phyloP scores from a whole-genome alignment of 768 basidiomycete genomes.

The Lactarius hatsudake region DNA sequence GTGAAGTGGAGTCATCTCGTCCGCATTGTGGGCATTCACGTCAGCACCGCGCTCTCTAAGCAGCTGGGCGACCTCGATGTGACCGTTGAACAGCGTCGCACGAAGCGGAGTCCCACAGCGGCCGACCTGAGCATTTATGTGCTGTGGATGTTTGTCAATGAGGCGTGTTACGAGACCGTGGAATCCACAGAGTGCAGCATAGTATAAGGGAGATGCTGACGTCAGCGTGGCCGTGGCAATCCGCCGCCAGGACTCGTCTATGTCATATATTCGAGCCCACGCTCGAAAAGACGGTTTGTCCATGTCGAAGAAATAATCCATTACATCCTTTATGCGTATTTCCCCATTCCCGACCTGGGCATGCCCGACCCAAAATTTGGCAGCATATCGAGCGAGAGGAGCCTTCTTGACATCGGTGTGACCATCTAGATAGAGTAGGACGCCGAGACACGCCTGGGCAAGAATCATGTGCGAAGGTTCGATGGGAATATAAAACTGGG shows the following conservation, averaged over 20 bases:
- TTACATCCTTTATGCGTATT: not conserved
- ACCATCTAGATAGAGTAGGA: too few relatives aligned
- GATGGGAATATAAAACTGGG: too few relatives aligned
- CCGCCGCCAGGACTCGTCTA: too few relatives aligned
- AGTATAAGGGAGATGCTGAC: too few relatives aligned
- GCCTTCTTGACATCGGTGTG: too few relatives aligned
- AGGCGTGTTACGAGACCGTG: too few relatives aligned
- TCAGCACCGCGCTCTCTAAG: not conserved
- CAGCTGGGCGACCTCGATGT: not conserved
- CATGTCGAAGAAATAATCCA: not conserved
- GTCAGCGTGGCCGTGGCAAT: too few relatives aligned
- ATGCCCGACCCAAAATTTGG: not conserved
- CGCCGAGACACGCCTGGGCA: too few relatives aligned
- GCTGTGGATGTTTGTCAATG: not conserved
- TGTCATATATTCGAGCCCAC: not conserved
- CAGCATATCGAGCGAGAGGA: too few relatives aligned
- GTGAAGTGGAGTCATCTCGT: too few relatives aligned
- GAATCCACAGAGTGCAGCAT: too few relatives aligned
- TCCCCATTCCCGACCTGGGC: not conserved
- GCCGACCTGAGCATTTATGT: not conserved
- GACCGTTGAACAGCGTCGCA: not conserved
- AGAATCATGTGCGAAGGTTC: too few relatives aligned
- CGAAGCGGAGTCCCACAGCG: not conserved
- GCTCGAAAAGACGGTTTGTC: not conserved
- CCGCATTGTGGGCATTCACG: not conserved